Percentiles rank a stretch among this genome's conserved stretches.
Evolutionary conservation across 805 yeast genomes (phyloP).

Genomic region (Cyberlindnera saturnus): DNA sequence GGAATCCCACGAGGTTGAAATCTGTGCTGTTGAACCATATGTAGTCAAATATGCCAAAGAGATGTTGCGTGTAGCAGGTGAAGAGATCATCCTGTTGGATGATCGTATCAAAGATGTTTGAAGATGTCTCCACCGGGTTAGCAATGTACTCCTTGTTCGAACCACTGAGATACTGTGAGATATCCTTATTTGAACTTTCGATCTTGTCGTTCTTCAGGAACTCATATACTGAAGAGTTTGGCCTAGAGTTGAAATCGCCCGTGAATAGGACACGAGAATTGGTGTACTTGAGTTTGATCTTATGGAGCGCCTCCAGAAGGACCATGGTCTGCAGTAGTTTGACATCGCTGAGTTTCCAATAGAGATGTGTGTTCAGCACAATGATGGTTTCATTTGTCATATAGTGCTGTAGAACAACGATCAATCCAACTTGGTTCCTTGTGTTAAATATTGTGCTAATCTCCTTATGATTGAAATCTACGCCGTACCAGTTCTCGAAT

Average conservation of each 20-base stretch:
- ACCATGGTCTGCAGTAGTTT: conserved; percentile 48
- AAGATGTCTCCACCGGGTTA: conserved; percentile 25
- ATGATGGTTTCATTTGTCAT: conserved; percentile 34
- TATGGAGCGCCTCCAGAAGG: conserved; percentile 29
- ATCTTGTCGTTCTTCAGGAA: conserved; percentile 32
- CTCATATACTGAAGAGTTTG: conserved; percentile 43
- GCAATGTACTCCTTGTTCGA: conserved; percentile 23
- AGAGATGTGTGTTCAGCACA: conserved; percentile 54
- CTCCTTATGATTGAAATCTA: conserved; percentile 10
- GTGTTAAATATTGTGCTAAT: conserved; percentile 29
- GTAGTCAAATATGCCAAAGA: conserved; percentile 51
- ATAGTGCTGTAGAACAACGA: conserved; percentile 43
- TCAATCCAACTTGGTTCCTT: conserved; percentile 53
- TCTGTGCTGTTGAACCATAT: conserved; percentile 44
- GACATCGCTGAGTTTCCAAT: conserved; percentile 54
- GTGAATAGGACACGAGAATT: conserved; percentile 36
- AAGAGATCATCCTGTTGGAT: conserved; percentile 13
- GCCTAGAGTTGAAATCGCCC: conserved; percentile 54
- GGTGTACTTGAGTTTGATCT: conserved; percentile 25
- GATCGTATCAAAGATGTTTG: conserved; percentile 25
- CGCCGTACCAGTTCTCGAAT: conserved; percentile 7
- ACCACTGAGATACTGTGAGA: conserved; percentile 15
- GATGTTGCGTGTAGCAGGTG: conserved; percentile 44
- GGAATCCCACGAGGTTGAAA: conserved; percentile 35
- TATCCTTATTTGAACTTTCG: conserved; percentile 19